Percentiles rank a stretch among this genome's conserved stretches.
phyloP scores from a whole-genome alignment of 2,329 filamentous ascomycete genomes.

The Aspergillus texensis region DNA sequence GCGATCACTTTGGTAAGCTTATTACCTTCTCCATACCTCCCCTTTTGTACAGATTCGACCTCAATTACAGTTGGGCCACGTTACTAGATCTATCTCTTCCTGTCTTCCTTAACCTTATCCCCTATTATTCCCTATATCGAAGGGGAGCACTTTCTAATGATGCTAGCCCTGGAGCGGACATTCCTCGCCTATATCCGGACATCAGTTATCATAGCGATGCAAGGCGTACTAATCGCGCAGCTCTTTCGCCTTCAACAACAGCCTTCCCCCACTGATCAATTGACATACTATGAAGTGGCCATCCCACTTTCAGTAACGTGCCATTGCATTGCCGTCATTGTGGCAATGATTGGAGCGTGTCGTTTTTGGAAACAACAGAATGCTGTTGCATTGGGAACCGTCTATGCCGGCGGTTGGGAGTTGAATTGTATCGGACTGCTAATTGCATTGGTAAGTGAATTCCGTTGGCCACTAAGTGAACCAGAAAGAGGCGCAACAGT shows the following conservation, averaged over 20 bases:
- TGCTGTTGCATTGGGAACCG: conserved; percentile 60
- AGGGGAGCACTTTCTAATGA: background rate
- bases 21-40: background rate
- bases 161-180: conserved; percentile 71
- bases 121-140: background rate
- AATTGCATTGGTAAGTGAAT: conserved; percentile 51
- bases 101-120: background rate
- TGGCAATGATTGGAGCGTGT: conserved; percentile 57
- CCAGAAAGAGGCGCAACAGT: background rate
- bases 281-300: conserved; percentile 65
- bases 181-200: conserved; percentile 75
- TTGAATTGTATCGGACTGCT: conserved; percentile 52
- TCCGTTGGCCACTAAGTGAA: too few relatives aligned
- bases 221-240: conserved; percentile 67
- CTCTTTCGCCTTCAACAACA: conserved; percentile 62
- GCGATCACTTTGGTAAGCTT: conserved; percentile 45
- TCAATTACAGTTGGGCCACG: background rate
- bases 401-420: conserved; percentile 63
- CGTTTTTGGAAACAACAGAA: conserved; percentile 65
- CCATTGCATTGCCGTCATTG: conserved; percentile 55
- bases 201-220: conserved; percentile 67
- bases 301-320: conserved; percentile 57
- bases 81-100: background rate
- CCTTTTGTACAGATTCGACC: too few relatives aligned
- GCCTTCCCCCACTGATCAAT: conserved; percentile 30